Conservation (phyloP, 2,329 filamentous ascomycete genomes). For the Apiospora pterosperma region DNA sequence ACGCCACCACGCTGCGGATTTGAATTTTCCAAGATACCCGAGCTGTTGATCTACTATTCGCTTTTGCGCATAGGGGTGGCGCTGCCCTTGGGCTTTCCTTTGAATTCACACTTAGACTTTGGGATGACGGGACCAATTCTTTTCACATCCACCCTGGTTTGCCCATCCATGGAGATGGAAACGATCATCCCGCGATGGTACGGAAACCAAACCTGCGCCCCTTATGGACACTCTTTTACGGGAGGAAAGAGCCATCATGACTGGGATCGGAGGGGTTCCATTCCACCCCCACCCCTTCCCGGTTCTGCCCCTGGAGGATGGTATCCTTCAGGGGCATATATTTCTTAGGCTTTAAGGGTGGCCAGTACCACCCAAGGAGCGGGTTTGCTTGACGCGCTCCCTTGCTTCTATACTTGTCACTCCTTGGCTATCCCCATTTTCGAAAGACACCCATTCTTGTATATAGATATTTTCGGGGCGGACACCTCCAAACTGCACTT, state of each 20-base stretch:
- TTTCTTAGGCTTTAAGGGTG: not conserved
- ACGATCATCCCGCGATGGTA: not conserved
- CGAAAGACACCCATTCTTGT: conserved; percentile 1
- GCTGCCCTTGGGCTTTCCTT: not conserved
- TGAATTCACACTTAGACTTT: not conserved
- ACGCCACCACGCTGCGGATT: conserved; percentile 16
- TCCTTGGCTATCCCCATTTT: not conserved
- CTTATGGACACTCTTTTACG: not conserved
- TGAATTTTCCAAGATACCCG: conserved; percentile 21
- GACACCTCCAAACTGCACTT: not conserved
- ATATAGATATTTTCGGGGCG: conserved; percentile 4
- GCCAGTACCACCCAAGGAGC: not conserved
- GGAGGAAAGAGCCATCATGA: not conserved
- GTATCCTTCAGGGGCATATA: not conserved
- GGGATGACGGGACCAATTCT: not conserved
- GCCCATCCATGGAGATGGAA: not conserved
- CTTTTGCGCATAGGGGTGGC: not conserved
- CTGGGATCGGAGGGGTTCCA: not conserved
- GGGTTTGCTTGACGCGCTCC: not conserved
- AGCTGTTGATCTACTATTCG: not conserved
- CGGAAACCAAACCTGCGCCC: not conserved
- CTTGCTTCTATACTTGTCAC: not conserved
- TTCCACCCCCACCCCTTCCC: not conserved
- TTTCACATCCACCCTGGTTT: not conserved
- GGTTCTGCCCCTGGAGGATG: not conserved